Conservation (phyloP, 2,329 filamentous ascomycete genomes). For the Cladosporium sp. region DNA sequence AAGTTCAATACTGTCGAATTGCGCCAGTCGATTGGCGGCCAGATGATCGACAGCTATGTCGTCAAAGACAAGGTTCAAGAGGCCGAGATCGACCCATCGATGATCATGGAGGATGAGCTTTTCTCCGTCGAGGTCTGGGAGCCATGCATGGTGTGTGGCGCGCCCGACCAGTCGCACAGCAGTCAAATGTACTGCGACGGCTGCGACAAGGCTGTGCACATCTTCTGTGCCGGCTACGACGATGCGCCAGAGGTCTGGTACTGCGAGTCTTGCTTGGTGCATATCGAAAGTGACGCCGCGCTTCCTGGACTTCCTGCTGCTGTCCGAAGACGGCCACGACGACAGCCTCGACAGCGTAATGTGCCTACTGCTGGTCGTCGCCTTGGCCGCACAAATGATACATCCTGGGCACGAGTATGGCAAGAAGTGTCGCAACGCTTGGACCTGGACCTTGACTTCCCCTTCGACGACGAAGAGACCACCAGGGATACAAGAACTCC, state of each 20-base stretch:
- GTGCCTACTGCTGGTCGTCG: background rate
- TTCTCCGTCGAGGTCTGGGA: slow-evolving; percentile 57
- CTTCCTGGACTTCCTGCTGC: slow-evolving; percentile 25
- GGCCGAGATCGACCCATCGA: slow-evolving; percentile 78
- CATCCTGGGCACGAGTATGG: slow-evolving; percentile 77
- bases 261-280: slow-evolving; percentile 69
- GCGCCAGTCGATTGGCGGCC: slow-evolving; percentile 67
- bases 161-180: slow-evolving; percentile 74
- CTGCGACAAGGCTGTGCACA: slow-evolving; percentile 86
- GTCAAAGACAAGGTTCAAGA: slow-evolving; percentile 85
- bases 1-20: slow-evolving; percentile 88
- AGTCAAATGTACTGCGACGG: slow-evolving; percentile 87
- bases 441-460: slow-evolving; percentile 76
- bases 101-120: slow-evolving; percentile 63
- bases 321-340: slow-evolving; percentile 22
- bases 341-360: slow-evolving; percentile 16
- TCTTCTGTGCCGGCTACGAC: slow-evolving; percentile 82
- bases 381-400: slow-evolving; percentile 32
- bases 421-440: slow-evolving; percentile 79
- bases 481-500: slow-evolving; percentile 50
- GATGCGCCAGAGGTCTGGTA: slow-evolving; percentile 63
- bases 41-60: slow-evolving; percentile 55
- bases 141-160: slow-evolving; percentile 81
- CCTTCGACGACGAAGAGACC: slow-evolving; percentile 65
- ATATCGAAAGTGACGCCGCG: slow-evolving; percentile 26